These are phyloP conservation scores for Plasmodium inui DNA, from an alignment of 169 alveolate genomes.

Conservation along the genomic window DNA sequence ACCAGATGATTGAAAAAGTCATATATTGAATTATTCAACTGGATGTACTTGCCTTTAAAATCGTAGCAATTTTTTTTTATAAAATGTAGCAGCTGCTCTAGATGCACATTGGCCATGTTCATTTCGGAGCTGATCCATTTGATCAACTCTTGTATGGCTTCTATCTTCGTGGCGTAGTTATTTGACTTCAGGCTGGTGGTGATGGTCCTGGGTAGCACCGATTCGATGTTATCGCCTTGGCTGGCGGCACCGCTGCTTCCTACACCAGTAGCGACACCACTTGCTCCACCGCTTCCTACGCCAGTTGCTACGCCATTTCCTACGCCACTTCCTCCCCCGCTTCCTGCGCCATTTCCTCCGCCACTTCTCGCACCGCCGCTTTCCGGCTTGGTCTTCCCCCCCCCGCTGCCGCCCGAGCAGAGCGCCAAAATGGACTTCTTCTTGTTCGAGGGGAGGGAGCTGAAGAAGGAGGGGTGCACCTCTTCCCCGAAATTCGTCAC, in stretches of 20 bases:
- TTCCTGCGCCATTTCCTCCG: neutral
- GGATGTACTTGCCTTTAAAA: constrained; percentile 58
- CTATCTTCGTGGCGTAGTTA: constrained; percentile 16
- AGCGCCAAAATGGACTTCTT: constrained; percentile 46
- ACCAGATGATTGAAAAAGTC: constrained; percentile 41
- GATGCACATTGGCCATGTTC: neutral
- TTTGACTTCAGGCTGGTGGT: neutral
- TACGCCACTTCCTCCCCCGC: neutral
- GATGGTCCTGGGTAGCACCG: constrained; percentile 9
- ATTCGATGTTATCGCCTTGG: constrained; percentile 4
- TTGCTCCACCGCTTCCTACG: neutral
- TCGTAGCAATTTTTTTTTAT: constrained; percentile 66
- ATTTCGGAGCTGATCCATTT: constrained; percentile 26
- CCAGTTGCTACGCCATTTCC: neutral
- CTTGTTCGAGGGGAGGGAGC: constrained; percentile 46
- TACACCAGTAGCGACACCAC: no score
- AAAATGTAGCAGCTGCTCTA: constrained; percentile 5
- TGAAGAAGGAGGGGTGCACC: constrained; percentile 36
- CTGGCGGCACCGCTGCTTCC: neutral
- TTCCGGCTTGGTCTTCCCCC: neutral
- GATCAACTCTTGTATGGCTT: constrained; percentile 31
- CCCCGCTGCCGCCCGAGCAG: neutral
- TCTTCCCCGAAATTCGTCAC: constrained; percentile 33
- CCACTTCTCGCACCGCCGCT: neutral
- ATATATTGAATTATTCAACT: constrained; percentile 27